Percentiles rank a stretch among this genome's conserved stretches.
Evolutionary conservation across 140 eudicot species (phyloP).

Genomic region (Cichorium intybus): DNA sequence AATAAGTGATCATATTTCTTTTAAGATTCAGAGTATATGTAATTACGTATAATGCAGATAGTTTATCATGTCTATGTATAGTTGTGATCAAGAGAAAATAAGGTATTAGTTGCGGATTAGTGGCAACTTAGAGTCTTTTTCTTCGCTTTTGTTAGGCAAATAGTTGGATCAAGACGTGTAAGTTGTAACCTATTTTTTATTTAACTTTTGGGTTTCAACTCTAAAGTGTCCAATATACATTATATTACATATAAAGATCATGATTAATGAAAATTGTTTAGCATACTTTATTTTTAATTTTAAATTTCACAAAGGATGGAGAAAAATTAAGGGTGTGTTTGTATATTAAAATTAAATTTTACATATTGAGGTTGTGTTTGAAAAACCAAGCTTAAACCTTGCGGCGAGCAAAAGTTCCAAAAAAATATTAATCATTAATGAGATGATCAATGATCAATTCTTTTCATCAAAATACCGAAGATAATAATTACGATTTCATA

Average conservation of each 20-base stretch:
- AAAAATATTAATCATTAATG: too few relatives aligned
- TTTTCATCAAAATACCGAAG: too few relatives aligned
- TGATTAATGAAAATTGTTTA: not conserved
- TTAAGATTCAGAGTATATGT: too few relatives aligned
- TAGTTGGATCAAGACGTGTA: not conserved
- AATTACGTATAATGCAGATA: slow-evolving; percentile 11
- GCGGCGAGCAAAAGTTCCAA: too few relatives aligned
- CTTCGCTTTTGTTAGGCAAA: not conserved
- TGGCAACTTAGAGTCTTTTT: not conserved
- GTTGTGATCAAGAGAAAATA: not conserved
- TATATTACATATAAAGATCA: slow-evolving; percentile 3
- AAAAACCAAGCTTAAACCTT: too few relatives aligned
- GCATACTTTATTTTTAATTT: not conserved
- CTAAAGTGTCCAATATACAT: not conserved
- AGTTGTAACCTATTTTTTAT: not conserved
- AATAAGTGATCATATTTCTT: too few relatives aligned
- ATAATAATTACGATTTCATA: not conserved
- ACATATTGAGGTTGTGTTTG: too few relatives aligned
- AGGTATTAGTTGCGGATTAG: not conserved
- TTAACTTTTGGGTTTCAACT: not conserved
- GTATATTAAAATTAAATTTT: too few relatives aligned
- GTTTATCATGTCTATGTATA: slow-evolving; percentile 14
- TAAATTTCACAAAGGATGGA: not conserved
- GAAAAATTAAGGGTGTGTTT: too few relatives aligned
- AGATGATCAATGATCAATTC: too few relatives aligned